Base-by-base conservation (phyloP, 129 eudicot species). In the Centrapalus pauciflorus region DNA sequence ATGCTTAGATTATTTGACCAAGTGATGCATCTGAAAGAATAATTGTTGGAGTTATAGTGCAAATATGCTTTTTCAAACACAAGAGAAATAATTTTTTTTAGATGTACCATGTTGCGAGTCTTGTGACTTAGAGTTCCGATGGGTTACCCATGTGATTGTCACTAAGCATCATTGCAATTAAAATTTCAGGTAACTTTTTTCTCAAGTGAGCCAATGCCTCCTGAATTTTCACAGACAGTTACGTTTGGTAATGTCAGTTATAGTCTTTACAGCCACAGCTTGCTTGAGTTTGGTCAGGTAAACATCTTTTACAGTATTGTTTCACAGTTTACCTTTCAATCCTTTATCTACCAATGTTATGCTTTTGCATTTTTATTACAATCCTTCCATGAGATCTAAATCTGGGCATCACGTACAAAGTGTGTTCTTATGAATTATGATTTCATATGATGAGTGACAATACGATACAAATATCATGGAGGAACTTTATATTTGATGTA, bases 211-310 rank as follows among this genome's bases (percentile, higher is more conserved):
- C 80, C 83, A 46, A 60, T 92, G 27, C 98, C 96, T 27, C 76
- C 89, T 55, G 95, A 92, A 60, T 92, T 83, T 69, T 77, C 96
- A 61, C 82, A 81, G 27, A 70, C 62, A 14, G 65, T 93, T 66
- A 80, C 69, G 66, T 83, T 71, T 72, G 98, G 96, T 35, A 93
- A 93, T 81, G 64, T 67, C 54, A 85, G 80, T 48, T 93, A 93
- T 81, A 85, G 77, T 51, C 91, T 93, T 33, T 93, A 93, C 77
- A 93, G 95, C 79, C 88, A 93, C 84, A 93, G 98, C 82, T 82
- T 88, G 80, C 98, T 93, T 75, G 95, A 93, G 21, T 84, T 79
- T 68, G 98, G 98, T 67, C 98, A 93, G 98, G 98, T 93, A 80
- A 41, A 28, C 57, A 54, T 69, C 64, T 17, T 34, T 72, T 64